Percentiles rank a stretch among this genome's conserved stretches.
These are phyloP conservation scores for Penicillium samsonianum DNA, from an alignment of 495 filamentous ascomycete species.

Conservation along the genomic window DNA sequence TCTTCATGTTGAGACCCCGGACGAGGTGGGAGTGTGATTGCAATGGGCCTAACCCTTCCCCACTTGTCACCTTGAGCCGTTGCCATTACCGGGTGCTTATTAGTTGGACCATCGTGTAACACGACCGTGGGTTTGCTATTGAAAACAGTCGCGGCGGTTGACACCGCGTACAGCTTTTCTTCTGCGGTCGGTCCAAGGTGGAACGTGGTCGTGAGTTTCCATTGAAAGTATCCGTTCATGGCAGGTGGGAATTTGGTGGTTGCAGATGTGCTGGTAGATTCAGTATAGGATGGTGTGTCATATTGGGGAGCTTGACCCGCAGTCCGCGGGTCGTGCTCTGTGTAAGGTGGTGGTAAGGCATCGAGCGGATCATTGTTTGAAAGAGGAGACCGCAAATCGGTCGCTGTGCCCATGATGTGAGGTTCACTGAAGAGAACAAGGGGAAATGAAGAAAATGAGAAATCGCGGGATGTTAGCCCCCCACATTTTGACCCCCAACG, in stretches of 20 bases:
- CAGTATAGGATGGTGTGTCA: not conserved
- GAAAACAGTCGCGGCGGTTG: constrained; percentile 1
- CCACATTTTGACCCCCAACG: not conserved
- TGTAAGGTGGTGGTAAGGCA: constrained; percentile 1
- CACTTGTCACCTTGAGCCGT: constrained; percentile 7
- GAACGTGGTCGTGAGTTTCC: constrained; percentile 20
- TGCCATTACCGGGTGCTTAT: constrained; percentile 13
- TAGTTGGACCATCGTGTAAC: constrained; percentile 14
- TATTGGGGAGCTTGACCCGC: not conserved
- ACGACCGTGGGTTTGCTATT: constrained; percentile 8
- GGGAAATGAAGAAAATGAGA: not conserved
- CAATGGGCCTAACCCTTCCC: not conserved
- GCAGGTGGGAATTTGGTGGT: constrained; percentile 18
- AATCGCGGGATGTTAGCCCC: not conserved
- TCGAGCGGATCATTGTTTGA: not conserved
- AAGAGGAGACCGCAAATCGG: not conserved
- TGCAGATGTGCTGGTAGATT: not conserved
- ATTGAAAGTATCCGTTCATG: constrained; percentile 23
- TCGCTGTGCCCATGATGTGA: not conserved
- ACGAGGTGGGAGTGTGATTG: not conserved
- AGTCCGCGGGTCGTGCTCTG: not conserved
- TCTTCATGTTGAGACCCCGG: not conserved
- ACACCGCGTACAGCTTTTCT: constrained; percentile 19
- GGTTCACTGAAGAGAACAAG: not conserved
- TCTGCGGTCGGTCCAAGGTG: constrained; percentile 21